Evolutionary conservation across 495 filamentous ascomycete genomes (phyloP).

Genomic region (Lindgomyces ingoldianus): DNA sequence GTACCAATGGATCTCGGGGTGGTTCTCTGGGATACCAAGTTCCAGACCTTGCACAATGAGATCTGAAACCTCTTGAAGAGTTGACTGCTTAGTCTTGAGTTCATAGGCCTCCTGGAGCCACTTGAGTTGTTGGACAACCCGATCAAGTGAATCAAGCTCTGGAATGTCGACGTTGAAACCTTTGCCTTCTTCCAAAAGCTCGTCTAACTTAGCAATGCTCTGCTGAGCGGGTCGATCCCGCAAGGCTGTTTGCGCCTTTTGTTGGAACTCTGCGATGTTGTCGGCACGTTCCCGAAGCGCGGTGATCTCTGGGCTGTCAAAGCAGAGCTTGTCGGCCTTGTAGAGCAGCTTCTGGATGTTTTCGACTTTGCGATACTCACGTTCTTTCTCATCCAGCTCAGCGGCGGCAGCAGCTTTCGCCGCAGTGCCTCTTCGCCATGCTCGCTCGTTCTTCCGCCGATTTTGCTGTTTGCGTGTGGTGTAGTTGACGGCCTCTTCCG

Average conservation of each 20-base stretch:
- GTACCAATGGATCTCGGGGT: constrained; percentile 74
- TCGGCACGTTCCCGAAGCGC: constrained; percentile 84
- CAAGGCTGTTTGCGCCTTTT: constrained; percentile 70
- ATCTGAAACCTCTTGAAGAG: constrained; percentile 73
- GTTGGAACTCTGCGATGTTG: constrained; percentile 83
- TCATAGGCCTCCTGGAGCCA: constrained; percentile 67
- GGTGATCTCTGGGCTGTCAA: constrained; percentile 91
- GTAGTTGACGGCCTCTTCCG: constrained; percentile 95
- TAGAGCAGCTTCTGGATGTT: constrained; percentile 83
- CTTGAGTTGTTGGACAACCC: constrained; percentile 77
- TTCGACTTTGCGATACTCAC: constrained; percentile 84
- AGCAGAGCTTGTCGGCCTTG: constrained; percentile 83
- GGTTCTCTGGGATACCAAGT: constrained; percentile 72
- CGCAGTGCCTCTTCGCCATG: constrained; percentile 69
- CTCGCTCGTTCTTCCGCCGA: constrained; percentile 93
- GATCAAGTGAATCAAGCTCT: constrained; percentile 82
- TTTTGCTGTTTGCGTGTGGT: constrained; percentile 98
- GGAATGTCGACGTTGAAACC: constrained; percentile 93
- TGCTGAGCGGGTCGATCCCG: constrained; percentile 55
- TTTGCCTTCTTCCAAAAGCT: constrained; percentile 82
- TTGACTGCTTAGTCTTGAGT: constrained; percentile 61
- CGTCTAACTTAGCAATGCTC: constrained; percentile 75
- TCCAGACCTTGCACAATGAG: constrained; percentile 74
- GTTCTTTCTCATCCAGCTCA: constrained; percentile 86
- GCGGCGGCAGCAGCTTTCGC: constrained; percentile 60